phyloP scores from a whole-genome alignment of 1,284 basidiomycete genomes.

The Clitocybe nebularis region DNA sequence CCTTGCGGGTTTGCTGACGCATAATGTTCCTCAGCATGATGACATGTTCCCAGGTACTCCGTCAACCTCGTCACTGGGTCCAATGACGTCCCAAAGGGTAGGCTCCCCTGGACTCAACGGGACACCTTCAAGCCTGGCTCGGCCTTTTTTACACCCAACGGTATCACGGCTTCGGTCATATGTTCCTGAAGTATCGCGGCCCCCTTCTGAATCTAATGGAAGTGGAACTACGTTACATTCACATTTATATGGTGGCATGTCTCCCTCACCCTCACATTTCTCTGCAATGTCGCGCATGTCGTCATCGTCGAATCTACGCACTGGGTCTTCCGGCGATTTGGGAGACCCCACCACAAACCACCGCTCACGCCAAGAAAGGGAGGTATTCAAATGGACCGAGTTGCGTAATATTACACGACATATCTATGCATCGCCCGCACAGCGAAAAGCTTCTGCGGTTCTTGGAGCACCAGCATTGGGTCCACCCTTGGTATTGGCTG shows the following conservation, averaged over 20 bases:
- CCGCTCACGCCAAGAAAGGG: constrained; percentile 32
- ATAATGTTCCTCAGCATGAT: constrained; percentile 22
- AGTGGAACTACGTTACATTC: constrained; percentile 43
- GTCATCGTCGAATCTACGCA: constrained; percentile 54
- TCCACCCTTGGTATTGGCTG: constrained; percentile 76
- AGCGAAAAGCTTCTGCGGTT: constrained; percentile 60
- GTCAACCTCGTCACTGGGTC: constrained; percentile 34
- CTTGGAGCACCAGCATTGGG: constrained; percentile 58
- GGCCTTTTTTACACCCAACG: constrained; percentile 68
- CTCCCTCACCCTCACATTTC: constrained; percentile 62
- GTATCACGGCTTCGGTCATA: constrained; percentile 81
- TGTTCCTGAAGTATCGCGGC: constrained; percentile 49
- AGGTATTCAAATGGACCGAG: constrained; percentile 79
- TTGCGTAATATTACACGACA: constrained; percentile 57
- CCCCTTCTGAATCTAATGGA: constrained; percentile 45
- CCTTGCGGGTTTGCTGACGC: constrained; percentile 14
- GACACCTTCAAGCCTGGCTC: constrained; percentile 32
- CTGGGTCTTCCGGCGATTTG: constrained; percentile 21
- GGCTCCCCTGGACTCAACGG: constrained; percentile 25
- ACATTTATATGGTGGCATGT: constrained; percentile 37
- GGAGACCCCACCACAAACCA: constrained; percentile 20
- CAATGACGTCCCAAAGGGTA: constrained; percentile 30
- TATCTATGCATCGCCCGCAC: constrained; percentile 50
- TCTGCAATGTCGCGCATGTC: constrained; percentile 69
- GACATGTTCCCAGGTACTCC: constrained; percentile 42